Conservation (phyloP, 208 protist genomes). For the Leishmania lainsoni region DNA sequence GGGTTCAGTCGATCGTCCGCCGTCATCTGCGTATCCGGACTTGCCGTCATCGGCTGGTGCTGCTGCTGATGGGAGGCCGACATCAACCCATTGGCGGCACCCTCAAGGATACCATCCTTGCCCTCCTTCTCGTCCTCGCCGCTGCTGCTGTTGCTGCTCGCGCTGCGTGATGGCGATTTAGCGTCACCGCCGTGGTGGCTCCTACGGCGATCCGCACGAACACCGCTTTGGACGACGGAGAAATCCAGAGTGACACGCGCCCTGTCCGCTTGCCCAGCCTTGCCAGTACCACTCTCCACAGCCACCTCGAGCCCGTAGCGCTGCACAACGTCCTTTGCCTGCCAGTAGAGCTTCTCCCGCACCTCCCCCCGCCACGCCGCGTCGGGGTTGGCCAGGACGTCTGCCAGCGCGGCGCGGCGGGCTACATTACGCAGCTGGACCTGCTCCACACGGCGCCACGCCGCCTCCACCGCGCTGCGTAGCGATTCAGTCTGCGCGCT, state of each 20-base stretch:
- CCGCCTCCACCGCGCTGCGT: constrained; percentile 33
- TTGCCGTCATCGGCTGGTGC: background rate
- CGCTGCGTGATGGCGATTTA: background rate
- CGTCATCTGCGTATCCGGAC: background rate
- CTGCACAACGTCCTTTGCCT: constrained; percentile 35
- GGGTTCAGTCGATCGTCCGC: constrained; percentile 59
- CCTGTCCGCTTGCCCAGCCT: background rate
- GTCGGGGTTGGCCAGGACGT: constrained; percentile 24
- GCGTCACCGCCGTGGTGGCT: background rate
- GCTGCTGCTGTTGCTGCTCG: background rate
- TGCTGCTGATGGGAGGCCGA: background rate
- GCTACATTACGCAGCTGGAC: constrained; percentile 47
- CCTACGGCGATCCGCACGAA: background rate
- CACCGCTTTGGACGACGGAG: constrained; percentile 21
- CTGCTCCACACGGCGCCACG: constrained; percentile 66
- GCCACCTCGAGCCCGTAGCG: constrained; percentile 54
- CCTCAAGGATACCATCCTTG: background rate
- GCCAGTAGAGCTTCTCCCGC: constrained; percentile 60
- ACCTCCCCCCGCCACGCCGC: constrained; percentile 27
- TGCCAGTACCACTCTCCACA: background rate
- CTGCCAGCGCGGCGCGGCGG: constrained; percentile 34
- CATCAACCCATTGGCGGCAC: background rate
- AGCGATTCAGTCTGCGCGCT: constrained; percentile 30
- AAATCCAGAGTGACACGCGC: constrained; percentile 40
- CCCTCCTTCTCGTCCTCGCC: background rate